Base-by-base conservation (phyloP, 495 filamentous ascomycete genomes). In the Neurospora hispaniola region DNA sequence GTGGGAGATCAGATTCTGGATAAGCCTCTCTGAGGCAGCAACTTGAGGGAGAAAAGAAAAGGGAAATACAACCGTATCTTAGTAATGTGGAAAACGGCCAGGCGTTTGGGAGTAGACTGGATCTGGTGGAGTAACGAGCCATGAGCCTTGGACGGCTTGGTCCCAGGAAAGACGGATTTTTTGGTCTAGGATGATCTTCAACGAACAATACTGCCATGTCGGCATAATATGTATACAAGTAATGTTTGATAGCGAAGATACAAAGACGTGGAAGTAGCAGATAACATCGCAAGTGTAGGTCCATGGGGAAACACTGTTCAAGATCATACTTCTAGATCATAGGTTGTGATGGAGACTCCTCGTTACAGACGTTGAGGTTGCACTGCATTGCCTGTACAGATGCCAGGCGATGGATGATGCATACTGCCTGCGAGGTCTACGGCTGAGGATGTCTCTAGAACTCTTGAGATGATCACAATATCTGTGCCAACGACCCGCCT, bases 1-100 rank as follows among this genome's bases (percentile, higher is more conserved):
- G 59, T 74, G 8, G 78, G 78, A 1, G 73, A 73, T n/a, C 16
- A 72, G 70, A 70, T 79, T 23, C 69, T 76, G 3, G 73, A 75
- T 16, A 71, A 74, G 70, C 59, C 35, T 31, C 42, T 39, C 16
- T 40, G 39, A n/a, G 12, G 20, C 20, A 20, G 20, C 20, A 20
- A 10, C 7, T 11, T 16, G 44, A 31, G 68, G 42, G 46, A 59
- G 12, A 4, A 7, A 31, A 62, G 16, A 18, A 4, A 9, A 6
- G 3, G 54, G 31, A 35, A 18, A 6, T 2, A 62, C 18, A 62
- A 62, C 11, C 23, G 23, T 31, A 62, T 31, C 54, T 14, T 62
- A 35, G 14, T 39, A 5, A 14, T 16, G 27, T 31, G 54, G 27
- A 35, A 0, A 18, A 62, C 7, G 54, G 27, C 27, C 27, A 31